Evolutionary conservation across 148 eudicot species (phyloP).

Genomic region (Chenopodium quinoa): DNA sequence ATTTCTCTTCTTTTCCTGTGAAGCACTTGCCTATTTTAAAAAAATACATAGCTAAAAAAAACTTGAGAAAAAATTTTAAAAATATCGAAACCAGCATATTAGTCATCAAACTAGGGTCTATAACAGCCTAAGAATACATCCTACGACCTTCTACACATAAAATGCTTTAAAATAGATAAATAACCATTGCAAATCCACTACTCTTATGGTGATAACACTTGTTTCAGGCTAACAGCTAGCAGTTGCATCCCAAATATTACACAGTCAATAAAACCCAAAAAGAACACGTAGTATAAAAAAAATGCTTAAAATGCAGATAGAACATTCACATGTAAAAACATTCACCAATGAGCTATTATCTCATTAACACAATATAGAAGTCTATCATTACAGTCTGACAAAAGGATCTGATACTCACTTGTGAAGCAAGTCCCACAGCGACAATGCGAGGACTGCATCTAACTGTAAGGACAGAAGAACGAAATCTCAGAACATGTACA

Average conservation of each 20-base stretch:
- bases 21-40: not conserved
- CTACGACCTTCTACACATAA: not conserved
- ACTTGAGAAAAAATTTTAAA: too few species aligned
- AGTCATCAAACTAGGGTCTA: not conserved
- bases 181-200: not conserved
- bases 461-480: slow-evolving; percentile 76
- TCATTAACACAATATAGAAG: not conserved
- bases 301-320: not conserved
- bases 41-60: not conserved
- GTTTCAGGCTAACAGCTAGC: not conserved
- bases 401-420: slow-evolving; percentile 46
- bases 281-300: not conserved
- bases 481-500: slow-evolving; percentile 79
- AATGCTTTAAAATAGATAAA: not conserved
- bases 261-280: not conserved
- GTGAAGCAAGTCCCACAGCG: slow-evolving; percentile 90
- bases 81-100: not conserved
- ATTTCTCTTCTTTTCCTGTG: not conserved
- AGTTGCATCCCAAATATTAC: not conserved
- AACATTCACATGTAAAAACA: not conserved
- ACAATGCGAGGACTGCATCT: slow-evolving; percentile 89
- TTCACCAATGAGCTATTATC: not conserved
- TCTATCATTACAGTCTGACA: not conserved
- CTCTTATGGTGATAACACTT: not conserved
- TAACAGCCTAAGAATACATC: not conserved